Evolutionary conservation across 106 monocot genomes (phyloP).

Genomic region (Dioscorea alata): DNA sequence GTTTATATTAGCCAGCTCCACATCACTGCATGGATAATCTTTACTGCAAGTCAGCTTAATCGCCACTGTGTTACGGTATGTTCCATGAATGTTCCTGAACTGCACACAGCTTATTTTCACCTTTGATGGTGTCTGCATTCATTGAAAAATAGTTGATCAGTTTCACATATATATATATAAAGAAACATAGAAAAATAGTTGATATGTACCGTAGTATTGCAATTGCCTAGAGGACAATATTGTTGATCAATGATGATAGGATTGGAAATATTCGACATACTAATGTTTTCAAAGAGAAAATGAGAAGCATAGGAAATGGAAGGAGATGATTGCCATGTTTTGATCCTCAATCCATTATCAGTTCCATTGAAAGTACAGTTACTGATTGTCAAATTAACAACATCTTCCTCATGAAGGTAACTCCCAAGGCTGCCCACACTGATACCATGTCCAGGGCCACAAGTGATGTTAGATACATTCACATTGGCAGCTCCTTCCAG

Average conservation of each 20-base stretch:
- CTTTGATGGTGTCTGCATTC: slow-evolving; percentile 1
- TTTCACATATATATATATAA: no score
- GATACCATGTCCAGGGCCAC: slow-evolving; percentile 52
- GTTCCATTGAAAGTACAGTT: slow-evolving; percentile 38
- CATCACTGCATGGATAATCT: slow-evolving; percentile 17
- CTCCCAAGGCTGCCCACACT: slow-evolving; percentile 50
- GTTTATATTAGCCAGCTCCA: slow-evolving; percentile 15
- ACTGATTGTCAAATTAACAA: slow-evolving; percentile 14
- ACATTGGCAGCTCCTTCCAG: slow-evolving; percentile 18
- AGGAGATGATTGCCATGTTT: slow-evolving; percentile 36
- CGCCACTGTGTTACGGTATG: slow-evolving; percentile 7
- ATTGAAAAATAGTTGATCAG: not conserved
- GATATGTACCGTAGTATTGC: slow-evolving; percentile 9
- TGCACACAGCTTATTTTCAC: not conserved
- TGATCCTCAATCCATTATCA: slow-evolving; percentile 41
- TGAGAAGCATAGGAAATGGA: not conserved
- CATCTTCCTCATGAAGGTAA: slow-evolving; percentile 20
- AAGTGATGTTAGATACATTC: slow-evolving; percentile 4
- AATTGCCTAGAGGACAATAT: slow-evolving; percentile 26
- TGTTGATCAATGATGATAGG: slow-evolving; percentile 34
- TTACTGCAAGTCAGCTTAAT: slow-evolving; percentile 23
- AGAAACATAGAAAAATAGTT: not conserved
- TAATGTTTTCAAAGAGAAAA: slow-evolving; percentile 9
- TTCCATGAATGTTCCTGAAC: slow-evolving; percentile 3
- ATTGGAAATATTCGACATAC: slow-evolving; percentile 19